Evolutionary conservation across 805 yeast species (phyloP).

Genomic region (Maudiozyma barnettii): DNA sequence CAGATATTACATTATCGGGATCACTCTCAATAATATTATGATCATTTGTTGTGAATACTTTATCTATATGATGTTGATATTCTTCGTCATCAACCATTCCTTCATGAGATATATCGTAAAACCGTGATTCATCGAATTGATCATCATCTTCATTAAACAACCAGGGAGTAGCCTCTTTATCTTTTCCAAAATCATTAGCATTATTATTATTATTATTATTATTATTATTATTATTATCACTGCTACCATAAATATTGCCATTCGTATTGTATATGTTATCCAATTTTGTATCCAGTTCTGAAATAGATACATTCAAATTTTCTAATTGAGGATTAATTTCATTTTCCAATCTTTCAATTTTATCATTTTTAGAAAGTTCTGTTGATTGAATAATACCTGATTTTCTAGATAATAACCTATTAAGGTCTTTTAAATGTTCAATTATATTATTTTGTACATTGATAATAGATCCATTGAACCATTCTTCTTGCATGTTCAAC

Average conservation of each 20-base stretch:
- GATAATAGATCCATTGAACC: neutral
- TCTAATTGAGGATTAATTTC: slow-evolving; percentile 15
- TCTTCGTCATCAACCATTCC: too few relatives aligned
- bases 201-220: neutral
- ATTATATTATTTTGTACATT: slow-evolving; percentile 3
- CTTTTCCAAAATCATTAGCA: neutral
- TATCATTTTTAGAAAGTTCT: slow-evolving; percentile 35
- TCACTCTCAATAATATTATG: neutral
- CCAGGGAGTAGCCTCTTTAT: too few relatives aligned
- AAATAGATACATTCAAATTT: slow-evolving; percentile 5
- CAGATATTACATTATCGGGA: neutral
- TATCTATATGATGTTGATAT: neutral
- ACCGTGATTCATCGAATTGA: too few relatives aligned
- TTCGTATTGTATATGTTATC: neutral
- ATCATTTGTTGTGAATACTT: neutral
- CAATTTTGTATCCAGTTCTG: neutral
- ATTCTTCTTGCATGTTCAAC: neutral
- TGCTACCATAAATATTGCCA: too few relatives aligned
- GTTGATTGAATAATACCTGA: slow-evolving; percentile 34
- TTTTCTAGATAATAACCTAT: slow-evolving; percentile 20
- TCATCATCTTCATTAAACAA: too few relatives aligned
- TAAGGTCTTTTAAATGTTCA: slow-evolving; percentile 1
- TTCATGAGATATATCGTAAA: too few relatives aligned
- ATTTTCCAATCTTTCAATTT: slow-evolving; percentile 17
- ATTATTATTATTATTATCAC: neutral